Evolutionary conservation across 2,329 filamentous ascomycete species (phyloP).

Genomic region (Penicillium freii): DNA sequence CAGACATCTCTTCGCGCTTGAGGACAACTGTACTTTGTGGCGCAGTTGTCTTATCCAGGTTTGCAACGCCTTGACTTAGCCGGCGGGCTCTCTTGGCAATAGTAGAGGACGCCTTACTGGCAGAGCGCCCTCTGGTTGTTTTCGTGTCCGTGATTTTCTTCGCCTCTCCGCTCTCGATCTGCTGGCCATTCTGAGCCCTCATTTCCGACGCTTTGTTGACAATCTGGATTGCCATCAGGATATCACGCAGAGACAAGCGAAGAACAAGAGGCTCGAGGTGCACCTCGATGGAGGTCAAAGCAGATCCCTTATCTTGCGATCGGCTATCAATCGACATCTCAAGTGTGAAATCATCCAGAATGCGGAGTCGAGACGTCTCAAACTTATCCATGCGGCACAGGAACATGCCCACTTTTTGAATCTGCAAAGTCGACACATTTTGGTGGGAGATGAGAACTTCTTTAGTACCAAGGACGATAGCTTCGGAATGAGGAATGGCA

Average conservation of each 20-base stretch:
- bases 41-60: constrained; percentile 37
- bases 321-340: constrained; percentile 81
- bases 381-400: constrained; percentile 98
- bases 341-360: constrained; percentile 94
- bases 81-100: constrained; percentile 45
- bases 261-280: constrained; percentile 90
- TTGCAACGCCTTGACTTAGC: constrained; percentile 44
- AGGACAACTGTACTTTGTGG: constrained; percentile 53
- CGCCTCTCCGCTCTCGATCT: constrained; percentile 53
- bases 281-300: constrained; percentile 74
- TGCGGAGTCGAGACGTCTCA: constrained; percentile 82
- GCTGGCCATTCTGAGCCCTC: constrained; percentile 54
- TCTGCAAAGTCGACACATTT: constrained; percentile 87
- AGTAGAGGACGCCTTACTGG: constrained; percentile 42
- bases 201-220: constrained; percentile 86
- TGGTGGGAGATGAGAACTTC: constrained; percentile 91
- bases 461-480: constrained; percentile 91
- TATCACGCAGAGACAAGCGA: constrained; percentile 87
- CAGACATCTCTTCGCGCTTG: constrained; percentile 76
- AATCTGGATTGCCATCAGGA: constrained; percentile 89
- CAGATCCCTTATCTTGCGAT: constrained; percentile 57
- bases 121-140: constrained; percentile 49
- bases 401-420: constrained; percentile 96
- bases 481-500: constrained; percentile 82
- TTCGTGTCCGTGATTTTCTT: constrained; percentile 50